Conservation (phyloP, 805 yeast species). For the Saccharomycopsis schoenii region DNA sequence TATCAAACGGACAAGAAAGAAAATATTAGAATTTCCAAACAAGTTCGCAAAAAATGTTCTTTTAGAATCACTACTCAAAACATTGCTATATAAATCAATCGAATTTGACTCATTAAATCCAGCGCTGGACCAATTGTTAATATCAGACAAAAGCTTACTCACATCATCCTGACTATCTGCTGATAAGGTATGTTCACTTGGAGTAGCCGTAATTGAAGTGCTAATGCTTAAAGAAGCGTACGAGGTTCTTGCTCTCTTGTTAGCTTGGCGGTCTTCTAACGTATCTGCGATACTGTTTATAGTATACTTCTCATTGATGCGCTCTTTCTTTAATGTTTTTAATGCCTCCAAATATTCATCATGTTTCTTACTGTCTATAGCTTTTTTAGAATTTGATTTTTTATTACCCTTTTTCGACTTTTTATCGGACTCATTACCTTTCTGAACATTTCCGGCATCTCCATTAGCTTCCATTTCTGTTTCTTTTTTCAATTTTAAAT, state of each 20-base stretch:
- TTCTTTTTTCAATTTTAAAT: slow-evolving; percentile 1
- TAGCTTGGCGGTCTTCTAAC: neutral
- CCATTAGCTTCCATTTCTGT: neutral
- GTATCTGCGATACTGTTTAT: neutral
- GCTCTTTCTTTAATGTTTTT: neutral
- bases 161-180: slow-evolving; percentile 12
- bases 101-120: slow-evolving; percentile 2
- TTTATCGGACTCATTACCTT: neutral
- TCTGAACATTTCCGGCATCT: neutral
- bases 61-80: neutral
- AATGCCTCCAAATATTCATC: neutral
- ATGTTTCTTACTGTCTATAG: neutral
- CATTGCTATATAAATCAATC: slow-evolving; percentile 1
- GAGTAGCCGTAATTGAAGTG: neutral
- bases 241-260: neutral
- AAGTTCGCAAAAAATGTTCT: slow-evolving; percentile 34
- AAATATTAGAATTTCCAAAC: slow-evolving; percentile 81
- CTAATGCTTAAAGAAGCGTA: neutral
- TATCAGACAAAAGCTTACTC: slow-evolving; percentile 39
- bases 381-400: neutral
- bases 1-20: slow-evolving; percentile 80
- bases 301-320: neutral
- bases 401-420: neutral
- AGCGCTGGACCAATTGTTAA: neutral
- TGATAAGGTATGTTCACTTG: slow-evolving; percentile 16